Base-by-base conservation (phyloP, 2,329 filamentous ascomycete species). In the Fusarium chlamydosporum region DNA sequence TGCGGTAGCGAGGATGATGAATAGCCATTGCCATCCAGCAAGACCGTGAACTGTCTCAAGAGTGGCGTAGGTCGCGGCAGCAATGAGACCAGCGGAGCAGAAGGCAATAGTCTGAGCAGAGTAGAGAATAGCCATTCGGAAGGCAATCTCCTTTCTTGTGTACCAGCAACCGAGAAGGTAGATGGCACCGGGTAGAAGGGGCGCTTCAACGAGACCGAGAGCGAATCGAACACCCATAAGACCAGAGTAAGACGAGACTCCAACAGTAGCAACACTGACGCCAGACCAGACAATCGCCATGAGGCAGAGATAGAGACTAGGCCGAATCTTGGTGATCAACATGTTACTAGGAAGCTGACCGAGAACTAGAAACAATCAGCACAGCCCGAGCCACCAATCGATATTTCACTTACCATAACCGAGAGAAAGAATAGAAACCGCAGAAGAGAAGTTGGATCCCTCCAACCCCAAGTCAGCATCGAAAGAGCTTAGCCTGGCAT, bases 131-230 rank as follows among this genome's bases (percentile, higher is more conserved):
- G 59, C 59, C 59, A 62, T 54, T 5, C 59, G 59, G 4, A 62
- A 62, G 0, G 59, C 57, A 1, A 62, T 41, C 12, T 62, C 59
- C 11, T 62, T 62, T 33, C 59, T 4, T 0, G 59, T 62, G 8
- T 62, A 62, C 59, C 59, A 62, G 7, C 57, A 62, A 4, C 59
- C 59, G 0, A 62, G 57, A 10, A 62, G 59, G 12, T 62, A 62
- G 7, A 62, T 45, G 15, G 59, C 59, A 6, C 59, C 59, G 0
- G 59, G 59, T 0, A 62, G 59, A 7, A 62, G 59, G 3, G 59
- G 59, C 2, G 59, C 59, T 4, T 62, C 59, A 4, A 62, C 59
- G 2, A 62, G 59, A 37, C 59, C 59, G 7, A 62, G 59, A 1
- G 59, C 57, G 1, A 62, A 62, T 4, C 59, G 40, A 6, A 62